Evolutionary conservation across 2,329 filamentous ascomycete species (phyloP), one percentile per base, ranked within the genome.

Genomic region (Trichophyton schoenleinii): DNA sequence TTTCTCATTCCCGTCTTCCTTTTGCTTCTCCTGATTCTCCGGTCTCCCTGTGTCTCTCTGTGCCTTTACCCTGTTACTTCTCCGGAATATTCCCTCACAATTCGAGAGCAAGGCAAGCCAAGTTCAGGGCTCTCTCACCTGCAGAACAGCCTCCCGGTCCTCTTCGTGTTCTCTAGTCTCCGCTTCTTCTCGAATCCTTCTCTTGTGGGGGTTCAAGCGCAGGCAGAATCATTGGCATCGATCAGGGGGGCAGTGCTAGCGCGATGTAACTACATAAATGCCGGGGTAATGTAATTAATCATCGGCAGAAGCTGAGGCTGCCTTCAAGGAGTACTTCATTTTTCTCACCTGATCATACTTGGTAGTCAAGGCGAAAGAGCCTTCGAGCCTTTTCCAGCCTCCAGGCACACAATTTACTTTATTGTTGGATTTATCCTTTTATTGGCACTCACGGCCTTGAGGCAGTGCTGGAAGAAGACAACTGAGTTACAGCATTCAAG

Each of bases 141-240:
- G 20, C 44, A 48, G 18, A 25, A 25, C 20, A 38, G 11, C 44
- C 44, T 2, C 44, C 44, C 18, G 3, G 20, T 20, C 44, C 18
- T 48, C 20, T 13, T 48, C 44, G n/a, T 22, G 44, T 48, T 53
- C 2, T 28, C 28, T 34, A 4, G 49, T 53, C 49, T 53, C 49
- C 25, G 49, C 49, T 53, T 53, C 25, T 53, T 53, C 49, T 53
- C 49, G 49, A 53, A 53, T 53, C 22, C 49, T 53, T 53, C 49
- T 53, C 49, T 44, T n/a, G 49, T 34, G 49, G 49, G 49, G 49
- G 28, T 34, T 34, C 49, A 13, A 34, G 28, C 28, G 49, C 28
- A 48, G 44, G 6, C 18, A 25, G n/a, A 11, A 13, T 20, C 18
- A 48, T 44, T n/a, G 15, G 41, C 15, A 44, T n/a, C 28, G 28